These are phyloP conservation scores for Myxozyma melibiosi DNA, from an alignment of 805 yeast species.

Conservation along the genomic window DNA sequence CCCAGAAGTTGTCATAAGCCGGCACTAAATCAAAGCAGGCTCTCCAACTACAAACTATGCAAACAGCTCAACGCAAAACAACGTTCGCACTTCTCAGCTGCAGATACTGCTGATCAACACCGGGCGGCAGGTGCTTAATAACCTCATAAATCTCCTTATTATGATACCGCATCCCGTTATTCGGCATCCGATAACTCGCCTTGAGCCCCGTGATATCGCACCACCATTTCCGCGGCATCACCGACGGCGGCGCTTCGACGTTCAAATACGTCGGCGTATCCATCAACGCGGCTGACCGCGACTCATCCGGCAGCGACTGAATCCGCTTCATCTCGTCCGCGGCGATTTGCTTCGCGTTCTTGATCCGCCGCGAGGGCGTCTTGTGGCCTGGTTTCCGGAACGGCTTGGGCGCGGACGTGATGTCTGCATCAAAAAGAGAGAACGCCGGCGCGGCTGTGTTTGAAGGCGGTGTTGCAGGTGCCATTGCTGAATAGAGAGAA, in stretches of 20 bases:
- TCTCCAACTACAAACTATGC: neutral
- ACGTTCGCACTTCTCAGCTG: conserved; percentile 87
- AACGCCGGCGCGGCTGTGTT: conserved; percentile 14
- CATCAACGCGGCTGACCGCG: conserved; percentile 38
- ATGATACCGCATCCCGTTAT: conserved; percentile 69
- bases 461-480: conserved; percentile 5
- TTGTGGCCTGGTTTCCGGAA: conserved; percentile 61
- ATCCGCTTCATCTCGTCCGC: conserved; percentile 78
- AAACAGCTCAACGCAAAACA: conserved; percentile 43
- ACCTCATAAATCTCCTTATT: conserved; percentile 83
- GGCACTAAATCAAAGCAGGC: no score
- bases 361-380: conserved; percentile 62
- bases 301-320: conserved; percentile 40
- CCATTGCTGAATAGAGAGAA: neutral
- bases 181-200: conserved; percentile 72
- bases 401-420: conserved; percentile 33
- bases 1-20: no score
- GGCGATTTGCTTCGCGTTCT: conserved; percentile 70
- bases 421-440: conserved; percentile 36
- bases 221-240: conserved; percentile 76
- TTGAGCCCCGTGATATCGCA: conserved; percentile 93
- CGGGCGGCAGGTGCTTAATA: conserved; percentile 75
- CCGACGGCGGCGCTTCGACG: conserved; percentile 83
- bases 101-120: conserved; percentile 90
- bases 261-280: conserved; percentile 64